Evolutionary conservation across 2,329 filamentous ascomycete genomes (phyloP), one percentile per base, ranked within the genome.

Genomic region (Ophiostoma australiae): DNA sequence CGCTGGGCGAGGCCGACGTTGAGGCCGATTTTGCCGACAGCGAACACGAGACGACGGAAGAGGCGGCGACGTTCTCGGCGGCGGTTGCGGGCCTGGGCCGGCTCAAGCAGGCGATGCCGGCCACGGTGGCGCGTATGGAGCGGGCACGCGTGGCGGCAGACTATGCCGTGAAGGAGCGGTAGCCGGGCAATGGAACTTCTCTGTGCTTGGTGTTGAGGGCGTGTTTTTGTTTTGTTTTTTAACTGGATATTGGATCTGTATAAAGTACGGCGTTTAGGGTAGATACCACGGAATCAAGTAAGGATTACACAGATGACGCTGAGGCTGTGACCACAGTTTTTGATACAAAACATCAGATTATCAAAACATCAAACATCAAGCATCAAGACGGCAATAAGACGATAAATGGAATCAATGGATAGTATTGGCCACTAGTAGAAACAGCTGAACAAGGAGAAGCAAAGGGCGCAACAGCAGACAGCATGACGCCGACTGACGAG

Each of bases 121-220:
- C 85, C 27, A 84, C 85, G 3, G 86, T 88, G 76, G 88, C 88
- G 70, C 86, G 83, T 78, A 89, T 89, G 85, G 87, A 90, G 81
- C 82, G 87, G 78, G 88, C 88, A 71, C 81, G 85, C 73, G 83
- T 85, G 20, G 88, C 87, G 31, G 86, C 84, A 20, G 82, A 86
- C 74, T 89, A 89, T 77, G 85, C 87, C 8, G 80, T 85, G 68
- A 80, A 80, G n/a, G 80, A 81, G 75, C 69, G 72, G 66, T 76
- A 69, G 48, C 13, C 27, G 27, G 1, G 27, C 27, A 31, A 31
- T 31, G 27, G 27, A 3, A 31, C 3, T 31, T 15, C n/a, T 23
- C 58, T 23, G 33, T 67, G 37, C 3, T 39, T 10, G 37, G 37
- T 10, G 13, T n/a, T n/a, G 2, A 17, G 44, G 44, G 5, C 15